These are phyloP conservation scores for Sanghuangporus weigelae DNA, from an alignment of 1,284 basidiomycete genomes.

Conservation along the genomic window DNA sequence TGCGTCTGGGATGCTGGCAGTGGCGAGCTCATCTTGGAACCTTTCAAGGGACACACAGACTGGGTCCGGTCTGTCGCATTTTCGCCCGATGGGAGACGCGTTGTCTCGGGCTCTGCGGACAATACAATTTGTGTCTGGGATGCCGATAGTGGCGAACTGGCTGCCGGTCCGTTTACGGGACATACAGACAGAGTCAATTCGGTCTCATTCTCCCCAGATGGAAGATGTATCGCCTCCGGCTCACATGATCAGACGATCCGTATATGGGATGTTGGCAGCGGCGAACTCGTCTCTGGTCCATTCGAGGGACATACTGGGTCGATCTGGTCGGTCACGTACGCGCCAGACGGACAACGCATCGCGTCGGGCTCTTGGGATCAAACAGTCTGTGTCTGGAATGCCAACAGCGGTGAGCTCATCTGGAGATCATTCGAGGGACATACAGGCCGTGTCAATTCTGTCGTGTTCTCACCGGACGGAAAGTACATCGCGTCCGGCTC, in stretches of 20 bases:
- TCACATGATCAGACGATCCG: background rate
- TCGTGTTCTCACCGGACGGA: background rate
- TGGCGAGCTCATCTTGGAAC: background rate
- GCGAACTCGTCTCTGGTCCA: background rate
- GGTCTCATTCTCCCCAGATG: background rate
- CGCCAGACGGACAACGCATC: background rate
- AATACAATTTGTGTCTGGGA: background rate
- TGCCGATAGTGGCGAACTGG: background rate
- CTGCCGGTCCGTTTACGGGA: background rate
- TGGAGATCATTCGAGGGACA: background rate
- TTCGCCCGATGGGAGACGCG: background rate
- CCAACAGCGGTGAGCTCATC: too few species aligned
- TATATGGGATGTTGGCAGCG: background rate
- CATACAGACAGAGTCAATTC: background rate
- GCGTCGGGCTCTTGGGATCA: conserved; percentile 25
- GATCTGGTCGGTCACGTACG: background rate
- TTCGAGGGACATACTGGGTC: background rate
- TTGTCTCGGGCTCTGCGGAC: background rate
- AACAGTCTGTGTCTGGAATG: too few species aligned
- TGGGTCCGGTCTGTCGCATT: background rate
- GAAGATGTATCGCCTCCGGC: background rate
- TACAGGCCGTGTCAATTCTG: too few species aligned
- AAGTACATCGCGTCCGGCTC: background rate
- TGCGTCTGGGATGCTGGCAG: too few species aligned
- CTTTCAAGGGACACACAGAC: background rate